Evolutionary conservation across 805 yeast genomes (phyloP).

Genomic region (Komagataella ulmi): DNA sequence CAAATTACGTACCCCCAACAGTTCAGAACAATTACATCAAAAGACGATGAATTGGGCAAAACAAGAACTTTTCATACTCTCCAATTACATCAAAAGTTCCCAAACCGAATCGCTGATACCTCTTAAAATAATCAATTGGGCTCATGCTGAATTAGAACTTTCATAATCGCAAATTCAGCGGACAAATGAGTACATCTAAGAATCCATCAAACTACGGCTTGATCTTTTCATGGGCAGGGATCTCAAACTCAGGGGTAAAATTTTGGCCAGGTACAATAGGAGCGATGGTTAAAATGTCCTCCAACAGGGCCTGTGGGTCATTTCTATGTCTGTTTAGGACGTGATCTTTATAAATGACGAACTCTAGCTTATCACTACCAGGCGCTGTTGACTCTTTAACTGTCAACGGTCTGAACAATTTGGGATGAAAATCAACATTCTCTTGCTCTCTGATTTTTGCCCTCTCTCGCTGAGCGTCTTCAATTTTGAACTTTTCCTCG

Average conservation of each 20-base stretch:
- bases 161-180: neutral
- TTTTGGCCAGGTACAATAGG: conserved; percentile 80
- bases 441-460: conserved; percentile 68
- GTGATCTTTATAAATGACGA: conserved; percentile 40
- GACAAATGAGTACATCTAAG: too few species aligned
- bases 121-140: neutral
- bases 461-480: conserved; percentile 66
- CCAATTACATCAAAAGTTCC: neutral
- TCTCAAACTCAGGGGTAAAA: conserved; percentile 48
- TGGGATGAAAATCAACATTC: conserved; percentile 73
- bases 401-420: conserved; percentile 44
- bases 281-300: conserved; percentile 46
- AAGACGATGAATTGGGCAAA: neutral
- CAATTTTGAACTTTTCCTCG: conserved; percentile 75
- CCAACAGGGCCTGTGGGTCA: conserved; percentile 38
- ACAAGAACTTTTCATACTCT: neutral
- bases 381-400: conserved; percentile 15
- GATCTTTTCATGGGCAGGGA: conserved; percentile 52
- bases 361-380: conserved; percentile 42
- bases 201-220: neutral
- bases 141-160: neutral
- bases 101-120: neutral
- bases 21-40: neutral
- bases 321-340: conserved; percentile 30
- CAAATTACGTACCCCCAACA: neutral